A percentile compares a stretch with the other conserved stretches of the same genome.
These are phyloP conservation scores for Nissolia schottii DNA, from an alignment of 306 rosid genomes.

Conservation along the genomic window DNA sequence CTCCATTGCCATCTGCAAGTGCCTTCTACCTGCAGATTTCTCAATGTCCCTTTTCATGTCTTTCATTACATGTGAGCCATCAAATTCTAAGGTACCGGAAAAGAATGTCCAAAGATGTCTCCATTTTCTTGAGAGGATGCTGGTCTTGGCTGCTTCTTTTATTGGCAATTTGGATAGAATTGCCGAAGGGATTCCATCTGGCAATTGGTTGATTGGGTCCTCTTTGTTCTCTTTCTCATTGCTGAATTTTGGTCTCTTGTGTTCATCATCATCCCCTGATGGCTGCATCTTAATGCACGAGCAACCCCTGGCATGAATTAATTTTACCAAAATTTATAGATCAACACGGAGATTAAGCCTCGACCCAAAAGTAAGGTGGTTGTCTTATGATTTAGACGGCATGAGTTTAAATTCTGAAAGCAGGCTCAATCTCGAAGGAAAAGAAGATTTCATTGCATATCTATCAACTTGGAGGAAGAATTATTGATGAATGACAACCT, in stretches of 20 bases:
- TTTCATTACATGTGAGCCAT: constrained; percentile 37
- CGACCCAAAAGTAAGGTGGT: too few relatives aligned
- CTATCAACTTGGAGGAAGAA: not conserved
- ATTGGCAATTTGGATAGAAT: constrained; percentile 32
- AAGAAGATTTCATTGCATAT: not conserved
- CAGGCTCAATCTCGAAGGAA: not conserved
- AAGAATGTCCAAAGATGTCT: constrained; percentile 21
- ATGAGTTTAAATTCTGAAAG: too few relatives aligned
- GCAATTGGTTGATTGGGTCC: constrained; percentile 32
- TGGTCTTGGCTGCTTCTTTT: constrained; percentile 33
- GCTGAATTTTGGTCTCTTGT: constrained; percentile 19
- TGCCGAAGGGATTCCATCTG: constrained; percentile 28
- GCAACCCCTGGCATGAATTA: constrained; percentile 15
- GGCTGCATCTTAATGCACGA: constrained; percentile 19
- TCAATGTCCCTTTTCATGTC: constrained; percentile 17
- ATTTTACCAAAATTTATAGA: constrained; percentile 5
- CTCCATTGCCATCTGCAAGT: constrained; percentile 31
- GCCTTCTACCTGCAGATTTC: not conserved
- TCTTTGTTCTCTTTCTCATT: constrained; percentile 16
- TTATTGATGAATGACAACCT: not conserved
- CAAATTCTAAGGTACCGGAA: constrained; percentile 29
- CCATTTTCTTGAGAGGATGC: constrained; percentile 39
- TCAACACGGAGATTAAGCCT: not conserved
- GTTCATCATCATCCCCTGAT: constrained; percentile 11
- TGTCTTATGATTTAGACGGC: too few relatives aligned